Percentiles rank a stretch among this genome's conserved stretches.
Conservation (phyloP, 768 basidiomycete species). For the Inosperma sp. region DNA sequence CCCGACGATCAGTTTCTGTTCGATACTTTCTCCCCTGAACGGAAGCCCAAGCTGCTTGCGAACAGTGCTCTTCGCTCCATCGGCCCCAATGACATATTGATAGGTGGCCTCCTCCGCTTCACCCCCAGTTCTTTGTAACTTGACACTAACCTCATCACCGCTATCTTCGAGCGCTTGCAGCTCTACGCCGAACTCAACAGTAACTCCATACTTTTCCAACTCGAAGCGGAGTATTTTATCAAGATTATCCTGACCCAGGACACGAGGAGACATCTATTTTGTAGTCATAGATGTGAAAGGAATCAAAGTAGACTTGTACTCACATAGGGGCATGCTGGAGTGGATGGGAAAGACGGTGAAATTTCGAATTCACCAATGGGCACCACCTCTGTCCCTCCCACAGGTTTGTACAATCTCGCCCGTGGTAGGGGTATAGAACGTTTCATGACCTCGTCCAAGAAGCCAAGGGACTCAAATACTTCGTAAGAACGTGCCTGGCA, state of each 20-base stretch:
- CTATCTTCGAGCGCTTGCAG: slow-evolving; percentile 39
- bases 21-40: slow-evolving; percentile 38
- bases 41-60: slow-evolving; percentile 36
- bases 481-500: slow-evolving; percentile 40
- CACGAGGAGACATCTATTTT: slow-evolving; percentile 21
- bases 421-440: slow-evolving; percentile 17
- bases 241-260: slow-evolving; percentile 31
- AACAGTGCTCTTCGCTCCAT: slow-evolving; percentile 40
- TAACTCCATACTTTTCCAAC: slow-evolving; percentile 27
- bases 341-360: slow-evolving; percentile 19
- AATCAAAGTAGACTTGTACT: slow-evolving; percentile 8
- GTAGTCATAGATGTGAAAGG: not conserved
- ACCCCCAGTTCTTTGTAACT: slow-evolving; percentile 22
- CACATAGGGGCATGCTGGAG: slow-evolving; percentile 27
- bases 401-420: slow-evolving; percentile 30
- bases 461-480: slow-evolving; percentile 33
- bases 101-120: slow-evolving; percentile 26
- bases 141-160: slow-evolving; percentile 33
- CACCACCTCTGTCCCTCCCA: slow-evolving; percentile 16
- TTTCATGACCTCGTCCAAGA: slow-evolving; percentile 29
- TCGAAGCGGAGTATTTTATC: slow-evolving; percentile 34
- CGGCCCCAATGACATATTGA: slow-evolving; percentile 40
- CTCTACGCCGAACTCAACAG: slow-evolving; percentile 42
- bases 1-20: slow-evolving; percentile 33
- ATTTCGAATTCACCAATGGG: slow-evolving; percentile 29